Base-by-base conservation (phyloP, 2,329 filamentous ascomycete species). In the Colletotrichum orbiculare region DNA sequence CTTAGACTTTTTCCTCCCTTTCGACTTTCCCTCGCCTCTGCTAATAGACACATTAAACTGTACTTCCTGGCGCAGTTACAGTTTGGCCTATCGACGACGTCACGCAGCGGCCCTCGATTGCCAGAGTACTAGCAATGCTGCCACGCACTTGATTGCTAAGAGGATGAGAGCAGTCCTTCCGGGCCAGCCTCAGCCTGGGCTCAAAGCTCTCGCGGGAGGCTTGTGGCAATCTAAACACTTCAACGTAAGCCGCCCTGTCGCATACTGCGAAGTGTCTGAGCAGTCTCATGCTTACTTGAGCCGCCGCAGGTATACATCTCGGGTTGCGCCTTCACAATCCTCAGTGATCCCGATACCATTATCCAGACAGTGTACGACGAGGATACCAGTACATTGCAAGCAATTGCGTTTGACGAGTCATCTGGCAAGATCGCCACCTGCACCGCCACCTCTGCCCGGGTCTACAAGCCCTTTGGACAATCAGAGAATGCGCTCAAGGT, bases 301-400 rank as follows among this genome's bases (percentile, higher is more conserved):
- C 34, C 35, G 48, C 54, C 43, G 38, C 73, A 96, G 93, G 88
- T 89, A 55, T 99, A 98, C 79, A 91, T 97, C 69, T 96, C 92
- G 66, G 95, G 95, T 73, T 92, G 91, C 78, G 93, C 93, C 67
- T 87, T 98, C 69, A 88, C 96, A 57, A 90, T 99, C 72, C 88
- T 98, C 70, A 86, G 88, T 73, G 91, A 89, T 54, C 87, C 92
- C 56, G 84, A 90, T 67, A 87, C 87, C 59, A 87, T 97, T 68
- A 79, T 97, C 39, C 96, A 99, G 77, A 97, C 94, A 4, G 91
- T 97, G 70, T 97, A 97, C 80, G 89, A 96, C 73, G 91, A 96
- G 73, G 88, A 92, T 69, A 83, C 88, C 33, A 83, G 80, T 13
- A 75, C 77, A 38, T 81, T 98, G 35, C 87, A 93, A 68, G 91